Evolutionary conservation across 257 asterid species (phyloP), one percentile per base, ranked within the genome.

Genomic region (Petunia axillaris): DNA sequence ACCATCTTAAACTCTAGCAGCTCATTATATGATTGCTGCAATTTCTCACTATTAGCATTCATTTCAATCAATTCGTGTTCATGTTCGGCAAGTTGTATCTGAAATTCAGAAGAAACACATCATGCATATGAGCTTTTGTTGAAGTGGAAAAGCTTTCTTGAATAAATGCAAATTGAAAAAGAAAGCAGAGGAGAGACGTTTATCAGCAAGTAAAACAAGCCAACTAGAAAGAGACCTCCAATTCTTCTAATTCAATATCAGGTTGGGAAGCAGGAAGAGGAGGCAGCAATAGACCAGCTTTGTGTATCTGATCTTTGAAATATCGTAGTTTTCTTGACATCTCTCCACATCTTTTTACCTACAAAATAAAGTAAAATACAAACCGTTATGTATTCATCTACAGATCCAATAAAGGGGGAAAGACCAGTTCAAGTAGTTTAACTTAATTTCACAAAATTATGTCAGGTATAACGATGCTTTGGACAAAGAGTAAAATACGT

Each of bases 311-410:
- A 83, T 96, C 98, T 91, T 90, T 93, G 85, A 94, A 86, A 90
- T 92, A 96, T 2, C 97, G 91, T 52, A 96, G 90, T 85, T 94
- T 96, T 78, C 99, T 89, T 65, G 94, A 89, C 98, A 96, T 96
- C 93, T 96, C 99, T 57, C 93, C 98, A 82, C 99, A 96, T 90
- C 98, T 89, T 90, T 96, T 96, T 57, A 92, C 98, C 99, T 96
- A 87, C 59, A 54, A 85, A 81, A 68, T 67, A n/a, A 67, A 14
- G 41, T 35, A 10, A 40, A 41, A 15, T 8, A 15, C 38, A 41
- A 16, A 40, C n/a, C 14, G 7, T 14, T 41, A 66, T 66, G 50
- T 40, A 66, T 14, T 66, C 38, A 15, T 66, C 25, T 66, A 36
- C 41, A 66, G 75, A 53, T 41, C 25, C 53, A 41, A 66, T 7